Percentiles rank a stretch among this genome's conserved stretches.
Conservation (phyloP, 495 filamentous ascomycete genomes). For the Talaromyces wortmannii region DNA sequence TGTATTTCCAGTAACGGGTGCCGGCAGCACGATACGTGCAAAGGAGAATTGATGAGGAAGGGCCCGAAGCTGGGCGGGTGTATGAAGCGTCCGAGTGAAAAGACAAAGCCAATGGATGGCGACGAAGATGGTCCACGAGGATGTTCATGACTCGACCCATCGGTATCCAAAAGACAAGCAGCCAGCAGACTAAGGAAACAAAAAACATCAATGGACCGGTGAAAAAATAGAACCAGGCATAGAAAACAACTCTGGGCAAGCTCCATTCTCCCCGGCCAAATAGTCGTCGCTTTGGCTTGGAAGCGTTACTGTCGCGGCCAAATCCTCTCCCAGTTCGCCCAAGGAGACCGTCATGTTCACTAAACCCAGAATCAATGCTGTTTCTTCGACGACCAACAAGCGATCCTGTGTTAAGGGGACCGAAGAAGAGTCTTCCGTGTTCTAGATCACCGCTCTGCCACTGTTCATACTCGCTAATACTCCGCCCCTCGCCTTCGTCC, state of each 20-base stretch:
- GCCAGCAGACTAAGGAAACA: conserved; percentile 86
- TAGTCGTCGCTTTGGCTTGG: conserved; percentile 72
- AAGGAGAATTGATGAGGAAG: conserved; percentile 80
- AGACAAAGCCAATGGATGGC: conserved; percentile 85
- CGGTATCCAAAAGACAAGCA: conserved; percentile 94
- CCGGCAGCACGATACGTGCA: conserved; percentile 97
- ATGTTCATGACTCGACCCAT: conserved; percentile 95
- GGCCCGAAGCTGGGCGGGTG: conserved; percentile 58
- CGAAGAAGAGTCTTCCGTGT: conserved; percentile 92
- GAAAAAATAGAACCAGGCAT: conserved; percentile 91
- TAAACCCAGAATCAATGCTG: conserved; percentile 73
- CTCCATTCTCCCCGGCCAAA: conserved; percentile 98
- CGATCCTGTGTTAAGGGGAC: conserved; percentile 68
- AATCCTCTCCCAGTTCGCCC: conserved; percentile 54
- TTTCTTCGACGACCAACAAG: conserved; percentile 83
- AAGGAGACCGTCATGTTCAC: conserved; percentile 85
- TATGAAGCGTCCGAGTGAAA: conserved; percentile 83
- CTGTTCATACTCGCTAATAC: conserved; percentile 98
- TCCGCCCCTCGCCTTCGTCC: conserved; percentile 97
- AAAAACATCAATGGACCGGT: conserved; percentile 84
- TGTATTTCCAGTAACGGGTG: conserved; percentile 98
- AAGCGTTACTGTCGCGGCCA: conserved; percentile 38
- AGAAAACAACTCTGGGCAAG: conserved; percentile 88
- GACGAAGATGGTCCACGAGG: conserved; percentile 83
- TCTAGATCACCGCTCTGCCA: conserved; percentile 98